Evolutionary conservation across 306 rosid species (phyloP), one percentile per base, ranked within the genome.

Genomic region (Sicyos baderoa): DNA sequence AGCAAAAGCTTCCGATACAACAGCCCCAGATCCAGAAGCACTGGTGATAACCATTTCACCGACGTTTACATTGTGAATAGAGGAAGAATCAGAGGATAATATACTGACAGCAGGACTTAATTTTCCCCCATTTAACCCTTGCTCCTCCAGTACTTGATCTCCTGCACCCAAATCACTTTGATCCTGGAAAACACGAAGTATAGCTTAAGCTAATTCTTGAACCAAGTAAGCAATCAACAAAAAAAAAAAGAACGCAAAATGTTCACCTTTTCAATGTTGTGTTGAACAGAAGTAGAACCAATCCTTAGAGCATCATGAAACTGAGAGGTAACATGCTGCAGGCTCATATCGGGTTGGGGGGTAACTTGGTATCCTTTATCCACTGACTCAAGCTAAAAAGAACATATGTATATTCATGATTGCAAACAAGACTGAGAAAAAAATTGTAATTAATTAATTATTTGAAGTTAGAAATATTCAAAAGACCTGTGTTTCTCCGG

Each of bases 321-420:
- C 45, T 90, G 97, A 58, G 97, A 78, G 67, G 97, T 84, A 72
- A 90, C 70, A 78, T 90, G 95, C 70, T 84, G 96, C 68, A 88
- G 68, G 76, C 81, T 80, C 76, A 75, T 82, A 70, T 89, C 96
- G 59, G 84, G 73, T 63, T 84, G 95, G 53, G 90, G 75, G 57
- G 74, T 70, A 69, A 80, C 81, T 62, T 76, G 78, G 74, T 78
- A 87, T 61, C 79, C 78, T 73, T 82, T 75, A 72, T 88, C 94
- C 73, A 78, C 79, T 22, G 89, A 80, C 78, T 86, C 90, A 12
- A 79, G 83, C 96, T 77, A 78, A 58, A 68, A 68, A 18, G 62
- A 71, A 61, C 22, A 56, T 66, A 15, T 29, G 5, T 7, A 60
- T 25, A 8, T 44, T 42, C 9, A 65, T 27, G 32, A 73, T 54